Evolutionary conservation across 2,329 filamentous ascomycete genomes (phyloP).

Genomic region (Pseudopyricularia javanii): DNA sequence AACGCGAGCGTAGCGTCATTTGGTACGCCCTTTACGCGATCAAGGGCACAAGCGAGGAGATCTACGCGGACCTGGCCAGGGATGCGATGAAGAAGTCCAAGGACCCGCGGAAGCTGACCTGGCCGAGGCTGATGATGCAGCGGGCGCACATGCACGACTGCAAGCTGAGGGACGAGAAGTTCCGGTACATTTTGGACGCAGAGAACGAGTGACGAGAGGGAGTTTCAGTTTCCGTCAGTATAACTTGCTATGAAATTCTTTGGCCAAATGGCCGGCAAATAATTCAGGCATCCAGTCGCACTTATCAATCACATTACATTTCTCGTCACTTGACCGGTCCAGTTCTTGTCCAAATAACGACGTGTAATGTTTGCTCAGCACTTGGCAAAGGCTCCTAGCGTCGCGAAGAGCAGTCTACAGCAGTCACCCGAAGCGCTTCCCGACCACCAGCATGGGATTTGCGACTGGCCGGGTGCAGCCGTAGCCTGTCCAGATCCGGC

Average conservation of each 20-base stretch:
- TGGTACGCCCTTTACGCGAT: not conserved
- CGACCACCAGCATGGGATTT: not conserved
- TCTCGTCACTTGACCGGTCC: no score
- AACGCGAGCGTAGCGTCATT: not conserved
- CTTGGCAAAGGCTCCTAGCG: no score
- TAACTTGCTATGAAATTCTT: no score
- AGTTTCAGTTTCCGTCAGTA: no score
- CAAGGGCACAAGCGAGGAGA: not conserved
- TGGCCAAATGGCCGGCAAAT: no score
- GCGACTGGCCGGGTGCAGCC: not conserved
- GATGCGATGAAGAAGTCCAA: not conserved
- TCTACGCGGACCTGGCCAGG: not conserved
- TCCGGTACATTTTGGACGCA: not conserved
- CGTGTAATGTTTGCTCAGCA: no score
- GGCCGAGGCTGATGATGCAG: conserved; percentile 1
- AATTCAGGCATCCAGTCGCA: no score
- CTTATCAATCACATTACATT: no score
- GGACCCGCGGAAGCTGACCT: not conserved
- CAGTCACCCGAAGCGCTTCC: no score
- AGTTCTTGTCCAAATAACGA: no score
- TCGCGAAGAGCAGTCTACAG: no score
- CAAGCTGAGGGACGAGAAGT: not conserved
- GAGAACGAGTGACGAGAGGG: no score
- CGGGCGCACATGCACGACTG: conserved; percentile 1
- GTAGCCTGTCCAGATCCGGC: not conserved